A percentile compares a stretch with the other conserved stretches of the same genome.
Conservation (phyloP, 2,329 filamentous ascomycete species). For the Ophiostoma ips region DNA sequence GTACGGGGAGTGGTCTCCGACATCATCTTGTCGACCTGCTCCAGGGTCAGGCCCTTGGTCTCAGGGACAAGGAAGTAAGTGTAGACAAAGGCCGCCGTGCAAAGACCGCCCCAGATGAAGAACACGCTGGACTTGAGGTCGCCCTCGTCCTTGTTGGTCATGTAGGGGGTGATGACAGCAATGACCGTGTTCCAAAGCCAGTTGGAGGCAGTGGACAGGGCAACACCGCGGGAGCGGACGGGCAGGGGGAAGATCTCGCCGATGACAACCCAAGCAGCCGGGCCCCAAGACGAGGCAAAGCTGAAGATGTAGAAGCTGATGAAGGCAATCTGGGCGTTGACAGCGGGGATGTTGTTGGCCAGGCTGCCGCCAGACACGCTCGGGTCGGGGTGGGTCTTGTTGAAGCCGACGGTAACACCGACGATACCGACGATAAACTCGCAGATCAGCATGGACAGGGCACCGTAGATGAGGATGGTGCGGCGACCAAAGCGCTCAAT, state of each 20-base stretch:
- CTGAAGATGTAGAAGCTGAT: slow-evolving; percentile 89
- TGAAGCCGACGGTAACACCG: slow-evolving; percentile 46
- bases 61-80: slow-evolving; percentile 61
- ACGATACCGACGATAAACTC: slow-evolving; percentile 77
- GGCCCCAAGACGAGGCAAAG: slow-evolving; percentile 83
- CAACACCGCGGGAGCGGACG: slow-evolving; percentile 78
- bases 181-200: slow-evolving; percentile 70
- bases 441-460: slow-evolving; percentile 69
- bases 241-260: slow-evolving; percentile 85
- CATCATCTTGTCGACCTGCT: slow-evolving; percentile 79
- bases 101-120: slow-evolving; percentile 62
- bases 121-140: slow-evolving; percentile 52
- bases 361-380: slow-evolving; percentile 27
- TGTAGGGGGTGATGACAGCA: slow-evolving; percentile 39
- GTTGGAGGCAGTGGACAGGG: slow-evolving; percentile 75
- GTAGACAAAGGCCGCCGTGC: slow-evolving; percentile 45
- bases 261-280: slow-evolving; percentile 67
- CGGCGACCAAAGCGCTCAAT: slow-evolving; percentile 75
- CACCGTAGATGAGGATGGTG: slow-evolving; percentile 64
- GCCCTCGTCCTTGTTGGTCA: slow-evolving; percentile 38
- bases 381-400: slow-evolving; percentile 31
- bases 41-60: slow-evolving; percentile 63
- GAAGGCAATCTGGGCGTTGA: slow-evolving; percentile 66
- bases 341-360: slow-evolving; percentile 41
- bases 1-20: slow-evolving; percentile 69